Conservation (phyloP, 2,329 filamentous ascomycete species). For the Alternaria hordeiaustralica region DNA sequence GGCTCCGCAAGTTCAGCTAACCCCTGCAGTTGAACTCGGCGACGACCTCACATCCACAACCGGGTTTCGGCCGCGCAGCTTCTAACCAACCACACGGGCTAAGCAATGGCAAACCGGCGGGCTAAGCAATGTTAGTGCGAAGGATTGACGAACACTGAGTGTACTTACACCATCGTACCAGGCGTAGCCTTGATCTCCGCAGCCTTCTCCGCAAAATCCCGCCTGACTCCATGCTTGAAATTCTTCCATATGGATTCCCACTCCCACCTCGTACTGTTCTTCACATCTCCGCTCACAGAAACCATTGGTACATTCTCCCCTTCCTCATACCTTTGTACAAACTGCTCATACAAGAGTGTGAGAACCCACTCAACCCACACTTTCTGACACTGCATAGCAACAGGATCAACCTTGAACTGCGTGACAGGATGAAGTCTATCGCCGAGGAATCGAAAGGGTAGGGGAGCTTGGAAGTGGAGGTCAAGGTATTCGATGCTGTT, state of each 20-base stretch:
- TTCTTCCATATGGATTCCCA: background rate
- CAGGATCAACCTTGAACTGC: background rate
- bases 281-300: background rate
- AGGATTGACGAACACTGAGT: fast-evolving
- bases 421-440: background rate
- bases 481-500: background rate
- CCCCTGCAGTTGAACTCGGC: background rate
- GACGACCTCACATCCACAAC: background rate
- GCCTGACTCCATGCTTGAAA: background rate
- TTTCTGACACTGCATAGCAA: background rate
- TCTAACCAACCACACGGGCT: background rate
- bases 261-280: background rate
- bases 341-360: background rate
- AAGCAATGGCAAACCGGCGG: background rate
- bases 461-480: background rate
- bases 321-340: background rate
- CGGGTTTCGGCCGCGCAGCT: fast-evolving
- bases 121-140: background rate
- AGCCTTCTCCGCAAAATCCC: background rate
- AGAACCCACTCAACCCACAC: background rate
- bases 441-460: fast-evolving
- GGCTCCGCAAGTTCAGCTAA: background rate
- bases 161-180: fast-evolving
- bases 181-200: background rate
- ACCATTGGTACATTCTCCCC: background rate